phyloP scores from a whole-genome alignment of 352 stramenopile species.

The Pseudoperonospora humuli region DNA sequence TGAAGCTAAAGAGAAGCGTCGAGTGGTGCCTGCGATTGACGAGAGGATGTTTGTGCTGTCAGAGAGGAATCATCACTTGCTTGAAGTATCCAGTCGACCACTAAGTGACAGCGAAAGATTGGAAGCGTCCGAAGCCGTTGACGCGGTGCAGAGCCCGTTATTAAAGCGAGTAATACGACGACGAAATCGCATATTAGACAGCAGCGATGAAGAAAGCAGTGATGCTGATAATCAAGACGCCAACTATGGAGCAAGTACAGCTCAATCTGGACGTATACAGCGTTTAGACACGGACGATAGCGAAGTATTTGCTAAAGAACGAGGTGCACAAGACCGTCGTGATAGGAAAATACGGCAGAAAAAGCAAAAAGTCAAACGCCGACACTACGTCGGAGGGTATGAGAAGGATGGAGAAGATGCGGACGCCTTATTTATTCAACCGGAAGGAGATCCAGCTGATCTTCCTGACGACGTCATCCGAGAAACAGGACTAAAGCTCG shows the following conservation, averaged over 20 bases:
- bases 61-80: background rate
- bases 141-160: background rate
- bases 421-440: constrained; percentile 76
- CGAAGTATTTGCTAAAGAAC: background rate
- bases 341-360: background rate
- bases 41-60: constrained; percentile 17
- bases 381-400: constrained; percentile 69
- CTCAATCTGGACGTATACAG: background rate
- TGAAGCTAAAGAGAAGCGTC: background rate
- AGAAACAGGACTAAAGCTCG: constrained; percentile 41
- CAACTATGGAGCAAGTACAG: constrained; percentile 1
- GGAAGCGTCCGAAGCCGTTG: background rate
- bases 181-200: constrained; percentile 30
- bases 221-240: constrained; percentile 6
- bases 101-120: constrained; percentile 1
- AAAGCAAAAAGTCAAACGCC: constrained; percentile 21
- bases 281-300: background rate
- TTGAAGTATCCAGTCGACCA: constrained; percentile 6
- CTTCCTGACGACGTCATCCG: constrained; percentile 69
- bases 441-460: constrained; percentile 64
- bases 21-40: constrained; percentile 1
- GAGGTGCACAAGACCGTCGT: background rate
- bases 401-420: constrained; percentile 39
- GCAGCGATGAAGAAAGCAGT: constrained; percentile 29
- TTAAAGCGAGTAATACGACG: constrained; percentile 14